Base-by-base conservation (phyloP, 345 rosid species). In the Camelina neglecta region DNA sequence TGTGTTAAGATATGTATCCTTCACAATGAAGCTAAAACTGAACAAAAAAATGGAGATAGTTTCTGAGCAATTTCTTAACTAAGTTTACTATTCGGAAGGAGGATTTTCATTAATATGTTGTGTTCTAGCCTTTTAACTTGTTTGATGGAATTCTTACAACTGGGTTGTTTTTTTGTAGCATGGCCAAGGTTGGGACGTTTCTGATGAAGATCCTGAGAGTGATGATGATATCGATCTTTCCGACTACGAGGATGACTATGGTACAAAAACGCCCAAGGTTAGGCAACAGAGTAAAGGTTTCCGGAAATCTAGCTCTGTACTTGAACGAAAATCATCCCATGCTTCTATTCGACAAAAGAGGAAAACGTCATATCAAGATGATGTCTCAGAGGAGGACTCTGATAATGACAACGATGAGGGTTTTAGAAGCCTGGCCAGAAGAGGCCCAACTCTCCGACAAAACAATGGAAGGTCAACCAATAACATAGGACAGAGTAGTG, bases 141-240 rank as follows among this genome's bases (percentile, higher is more conserved):
- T 41, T 67, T 67, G 36, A 60, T 67, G 65, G 53, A 58, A 44
- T 72, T 78, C 57, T 41, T 72, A 31, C 57, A 59, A 72, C 70
- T 24, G 57, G 44, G 65, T 60, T 38, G 33, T 47, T 74, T 29
- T 62, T 74, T 74, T 5, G 9, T 60, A 61, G 69, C 77, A 87
- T 94, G 96, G 75, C 71, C 85, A 91, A 80, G 88, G 85, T 50
- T 88, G 97, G 97, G 93, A 82, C 64, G 91, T 66, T 80, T 91
- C 92, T 61, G 96, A 88, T 44, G 95, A 87, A 77, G 93, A 84
- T 7, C 87, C 81, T 64, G 84, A 83, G 71, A 87, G 83, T 80
- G 87, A 85, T 71, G 95, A 85, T 50, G 92, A 91, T 67, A 45
- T 82, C 10, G 96, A 85, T 67, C 85, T 82, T 69, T 82, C 86